Evolutionary conservation across 73 alveolate species (phyloP).

Genomic region (Blepharisma stoltei): DNA sequence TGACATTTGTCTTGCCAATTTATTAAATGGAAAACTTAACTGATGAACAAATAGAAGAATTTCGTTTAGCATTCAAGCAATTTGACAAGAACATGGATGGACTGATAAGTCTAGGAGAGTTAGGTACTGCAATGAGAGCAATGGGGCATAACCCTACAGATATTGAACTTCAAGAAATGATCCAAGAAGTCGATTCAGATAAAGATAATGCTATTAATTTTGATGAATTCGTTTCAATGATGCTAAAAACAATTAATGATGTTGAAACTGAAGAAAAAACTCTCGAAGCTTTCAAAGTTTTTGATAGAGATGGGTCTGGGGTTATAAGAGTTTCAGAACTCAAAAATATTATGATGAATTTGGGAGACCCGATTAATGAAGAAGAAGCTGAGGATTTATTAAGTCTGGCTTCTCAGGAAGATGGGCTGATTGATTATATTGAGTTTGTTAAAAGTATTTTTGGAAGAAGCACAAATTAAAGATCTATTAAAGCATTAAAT

Average conservation of each 20-base stretch:
- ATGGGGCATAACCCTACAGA: conserved; percentile 97
- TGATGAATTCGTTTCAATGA: conserved; percentile 71
- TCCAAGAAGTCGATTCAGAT: conserved; percentile 80
- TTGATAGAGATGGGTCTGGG: conserved; percentile 94
- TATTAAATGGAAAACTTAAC: conserved; percentile 50
- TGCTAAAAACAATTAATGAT: conserved; percentile 64
- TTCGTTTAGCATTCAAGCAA: conserved; percentile 90
- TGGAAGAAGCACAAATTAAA: background rate
- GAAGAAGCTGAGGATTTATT: conserved; percentile 92
- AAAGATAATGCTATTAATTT: conserved; percentile 79
- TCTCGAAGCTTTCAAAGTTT: conserved; percentile 98
- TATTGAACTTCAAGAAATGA: conserved; percentile 84
- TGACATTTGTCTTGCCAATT: too few species aligned
- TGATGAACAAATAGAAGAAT: conserved; percentile 86
- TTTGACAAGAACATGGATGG: conserved; percentile 98
- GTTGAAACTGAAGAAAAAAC: conserved; percentile 97
- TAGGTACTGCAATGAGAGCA: conserved; percentile 95
- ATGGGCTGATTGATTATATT: conserved; percentile 83
- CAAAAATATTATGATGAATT: conserved; percentile 77
- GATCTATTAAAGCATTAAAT: too few species aligned
- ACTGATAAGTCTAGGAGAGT: conserved; percentile 85
- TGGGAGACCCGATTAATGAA: conserved; percentile 79
- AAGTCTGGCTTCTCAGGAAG: conserved; percentile 88
- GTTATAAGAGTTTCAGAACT: conserved; percentile 78
- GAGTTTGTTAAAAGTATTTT: conserved; percentile 84